A percentile compares a stretch with the other conserved stretches of the same genome.
phyloP scores from a whole-genome alignment of 108 stramenopile genomes.

The Aurantiochytrium sp. region DNA sequence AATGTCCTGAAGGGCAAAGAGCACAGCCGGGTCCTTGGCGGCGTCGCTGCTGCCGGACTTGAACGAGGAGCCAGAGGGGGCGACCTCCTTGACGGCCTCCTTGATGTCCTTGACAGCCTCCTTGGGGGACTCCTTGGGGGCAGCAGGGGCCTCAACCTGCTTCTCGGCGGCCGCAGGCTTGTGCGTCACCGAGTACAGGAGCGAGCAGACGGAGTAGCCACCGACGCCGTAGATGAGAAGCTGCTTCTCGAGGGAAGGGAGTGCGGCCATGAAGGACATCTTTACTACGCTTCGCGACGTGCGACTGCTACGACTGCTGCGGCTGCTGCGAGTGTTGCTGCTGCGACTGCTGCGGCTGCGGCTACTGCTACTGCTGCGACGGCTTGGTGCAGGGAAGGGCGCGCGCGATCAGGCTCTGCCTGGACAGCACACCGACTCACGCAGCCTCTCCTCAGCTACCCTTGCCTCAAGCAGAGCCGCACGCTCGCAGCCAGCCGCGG shows the following conservation, averaged over 20 bases:
- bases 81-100: not conserved
- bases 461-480: not conserved
- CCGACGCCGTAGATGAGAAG: not conserved
- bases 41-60: not conserved
- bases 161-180: not conserved
- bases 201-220: not conserved
- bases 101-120: too few species aligned
- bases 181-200: not conserved
- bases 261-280: not conserved
- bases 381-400: not conserved
- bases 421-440: too few species aligned
- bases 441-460: not conserved
- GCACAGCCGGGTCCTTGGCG: not conserved
- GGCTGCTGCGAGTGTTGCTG: too few species aligned
- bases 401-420: too few species aligned
- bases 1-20: slow-evolving; percentile 18
- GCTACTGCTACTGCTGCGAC: not conserved
- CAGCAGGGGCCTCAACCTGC: not conserved
- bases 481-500: slow-evolving; percentile 8
- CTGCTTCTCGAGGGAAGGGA: not conserved
- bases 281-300: not conserved
- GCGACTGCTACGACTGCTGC: too few species aligned
- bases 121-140: not conserved
- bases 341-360: too few species aligned
- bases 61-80: not conserved